A percentile compares a stretch with the other conserved stretches of the same genome.
phyloP scores from a whole-genome alignment of 768 basidiomycete genomes.

The Leccinum boreale region DNA sequence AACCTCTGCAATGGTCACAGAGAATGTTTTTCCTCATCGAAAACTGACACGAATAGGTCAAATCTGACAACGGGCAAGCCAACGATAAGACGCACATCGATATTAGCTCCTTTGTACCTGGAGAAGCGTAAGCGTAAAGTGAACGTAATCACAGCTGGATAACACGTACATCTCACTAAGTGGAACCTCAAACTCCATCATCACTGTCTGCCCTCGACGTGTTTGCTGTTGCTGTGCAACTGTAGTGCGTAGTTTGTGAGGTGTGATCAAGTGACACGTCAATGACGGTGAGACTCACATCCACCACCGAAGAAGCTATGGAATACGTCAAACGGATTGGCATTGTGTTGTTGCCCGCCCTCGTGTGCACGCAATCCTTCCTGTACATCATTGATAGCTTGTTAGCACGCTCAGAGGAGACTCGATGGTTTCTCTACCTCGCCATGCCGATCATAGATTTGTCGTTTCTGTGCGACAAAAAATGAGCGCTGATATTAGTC shows the following conservation, averaged over 20 bases:
- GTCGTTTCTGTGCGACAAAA: slow-evolving; percentile 62
- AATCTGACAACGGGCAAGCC: neutral
- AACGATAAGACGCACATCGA: slow-evolving; percentile 57
- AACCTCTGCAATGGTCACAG: slow-evolving; percentile 95
- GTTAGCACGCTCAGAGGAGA: slow-evolving; percentile 4
- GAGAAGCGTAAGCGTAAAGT: slow-evolving; percentile 5
- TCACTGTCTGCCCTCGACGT: slow-evolving; percentile 70
- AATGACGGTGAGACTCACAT: slow-evolving; percentile 43
- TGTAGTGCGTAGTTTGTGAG: slow-evolving; percentile 1
- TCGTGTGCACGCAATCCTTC: slow-evolving; percentile 92
- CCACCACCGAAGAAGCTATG: slow-evolving; percentile 87
- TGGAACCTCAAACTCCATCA: slow-evolving; percentile 82
- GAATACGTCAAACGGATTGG: slow-evolving; percentile 95
- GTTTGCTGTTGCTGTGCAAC: slow-evolving; percentile 51
- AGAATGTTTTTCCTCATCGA: slow-evolving; percentile 88
- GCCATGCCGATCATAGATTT: slow-evolving; percentile 92
- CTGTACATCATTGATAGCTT: slow-evolving; percentile 33
- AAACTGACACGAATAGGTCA: slow-evolving; percentile 54
- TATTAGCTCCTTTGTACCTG: slow-evolving; percentile 80
- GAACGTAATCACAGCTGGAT: neutral
- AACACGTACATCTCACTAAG: slow-evolving; percentile 74
- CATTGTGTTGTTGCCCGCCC: slow-evolving; percentile 69
- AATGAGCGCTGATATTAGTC: neutral
- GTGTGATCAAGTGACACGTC: slow-evolving; percentile 1
- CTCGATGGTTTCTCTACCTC: slow-evolving; percentile 47